phyloP scores from a whole-genome alignment of 2,329 filamentous ascomycete genomes.

The Coniochaeta ligniaria region DNA sequence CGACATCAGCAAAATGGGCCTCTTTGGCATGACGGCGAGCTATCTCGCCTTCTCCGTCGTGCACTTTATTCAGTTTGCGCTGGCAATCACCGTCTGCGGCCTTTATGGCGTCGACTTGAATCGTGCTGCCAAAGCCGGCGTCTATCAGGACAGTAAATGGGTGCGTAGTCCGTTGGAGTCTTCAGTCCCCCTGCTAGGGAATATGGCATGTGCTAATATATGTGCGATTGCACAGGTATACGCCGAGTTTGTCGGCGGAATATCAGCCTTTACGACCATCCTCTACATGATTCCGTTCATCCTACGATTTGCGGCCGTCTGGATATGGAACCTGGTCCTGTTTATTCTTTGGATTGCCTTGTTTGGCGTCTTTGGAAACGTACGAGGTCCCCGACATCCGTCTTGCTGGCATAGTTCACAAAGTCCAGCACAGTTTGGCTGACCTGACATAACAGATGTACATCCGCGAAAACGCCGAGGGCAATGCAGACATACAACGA shows the following conservation, averaged over 20 bases:
- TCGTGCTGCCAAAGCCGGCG: conserved; percentile 38
- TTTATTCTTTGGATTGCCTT: conserved; percentile 74
- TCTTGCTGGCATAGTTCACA: background rate
- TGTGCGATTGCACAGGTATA: conserved; percentile 43
- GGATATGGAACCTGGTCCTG: conserved; percentile 64
- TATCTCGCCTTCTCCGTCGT: conserved; percentile 52
- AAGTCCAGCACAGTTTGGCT: background rate
- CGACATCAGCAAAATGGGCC: conserved; percentile 29
- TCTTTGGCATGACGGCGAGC: conserved; percentile 34
- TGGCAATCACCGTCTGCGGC: conserved; percentile 70
- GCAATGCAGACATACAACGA: conserved; percentile 54
- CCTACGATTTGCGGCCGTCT: conserved; percentile 43
- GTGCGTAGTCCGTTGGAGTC: conserved; percentile 33
- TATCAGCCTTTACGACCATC: conserved; percentile 58
- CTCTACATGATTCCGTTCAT: conserved; percentile 61
- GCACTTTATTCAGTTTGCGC: conserved; percentile 70
- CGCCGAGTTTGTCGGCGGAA: conserved; percentile 60
- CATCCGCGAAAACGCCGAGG: conserved; percentile 60
- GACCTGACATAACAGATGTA: conserved; percentile 47
- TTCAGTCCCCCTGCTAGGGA: background rate
- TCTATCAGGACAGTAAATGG: conserved; percentile 61
- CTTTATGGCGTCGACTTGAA: conserved; percentile 69
- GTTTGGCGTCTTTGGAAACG: conserved; percentile 76
- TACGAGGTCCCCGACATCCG: conserved; percentile 15
- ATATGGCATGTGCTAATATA: background rate